Evolutionary conservation across 768 basidiomycete species (phyloP), one percentile per base, ranked within the genome.

Genomic region (Chalciporus chontae): DNA sequence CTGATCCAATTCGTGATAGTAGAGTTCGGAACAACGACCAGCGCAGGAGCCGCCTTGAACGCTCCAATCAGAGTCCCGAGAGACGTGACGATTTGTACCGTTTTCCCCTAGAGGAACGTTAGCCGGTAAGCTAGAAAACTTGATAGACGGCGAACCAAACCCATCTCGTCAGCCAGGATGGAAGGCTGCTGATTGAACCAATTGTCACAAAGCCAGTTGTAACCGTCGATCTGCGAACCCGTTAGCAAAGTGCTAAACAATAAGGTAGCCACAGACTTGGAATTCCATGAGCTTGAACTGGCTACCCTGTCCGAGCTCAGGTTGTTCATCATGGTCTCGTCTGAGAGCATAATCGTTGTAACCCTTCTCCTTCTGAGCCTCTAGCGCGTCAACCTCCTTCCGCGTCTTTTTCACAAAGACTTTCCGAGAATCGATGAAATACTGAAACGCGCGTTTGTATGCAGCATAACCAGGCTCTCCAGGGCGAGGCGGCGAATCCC

Each of bases 101-200:
- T 98, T 74, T 91, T 93, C 0, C 90, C 89, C 85, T 92, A 53
- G 8, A 18, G 34, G 51, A 40, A 18, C 46, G n/a, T 48, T 41
- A 26, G 56, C 21, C 45, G 27, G 31, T 8, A 56, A 62, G 4
- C 40, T 17, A 47, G 36, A 17, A 19, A 29, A 23, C 32, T 4
- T 9, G 29, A 50, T 19, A 41, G 34, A 37, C 8, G 26, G 63
- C 74, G 45, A 66, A 90, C 92, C 64, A 94, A 70, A 51, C 94
- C 94, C 96, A 99, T 98, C 68, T 98, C 96, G 64, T 99, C 96
- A 3, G 96, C 95, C 18, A 98, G 78, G 54, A 94, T 94, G 53
- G 86, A 91, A 38, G 83, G 81, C 53, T 91, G 91, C 38, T 74
- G 77, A 55, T 79, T 84, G 84, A 86, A 91, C 93, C 93, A 94